A percentile compares a stretch with the other conserved stretches of the same genome.
Conservation (phyloP, 306 rosid species). For the Trifolium repens region DNA sequence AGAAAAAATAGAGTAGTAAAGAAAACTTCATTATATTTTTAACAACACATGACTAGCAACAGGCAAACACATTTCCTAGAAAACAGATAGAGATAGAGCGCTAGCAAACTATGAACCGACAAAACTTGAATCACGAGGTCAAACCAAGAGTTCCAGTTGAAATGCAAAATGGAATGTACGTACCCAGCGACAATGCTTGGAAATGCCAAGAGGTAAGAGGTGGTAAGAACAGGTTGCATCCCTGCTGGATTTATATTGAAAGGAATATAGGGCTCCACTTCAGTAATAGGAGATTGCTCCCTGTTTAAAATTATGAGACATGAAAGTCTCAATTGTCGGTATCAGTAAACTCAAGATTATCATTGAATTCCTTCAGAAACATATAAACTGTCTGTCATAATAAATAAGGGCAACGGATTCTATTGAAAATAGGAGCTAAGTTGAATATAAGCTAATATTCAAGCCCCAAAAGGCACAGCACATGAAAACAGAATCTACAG, state of each 20-base stretch:
- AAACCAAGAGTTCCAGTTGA: constrained; percentile 29
- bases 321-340: constrained; percentile 40
- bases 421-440: constrained; percentile 28
- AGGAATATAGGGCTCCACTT: constrained; percentile 98
- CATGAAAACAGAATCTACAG: constrained; percentile 21
- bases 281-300: constrained; percentile 92
- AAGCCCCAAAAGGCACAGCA: constrained; percentile 32
- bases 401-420: constrained; percentile 17
- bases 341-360: constrained; percentile 35
- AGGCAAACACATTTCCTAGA: constrained; percentile 11
- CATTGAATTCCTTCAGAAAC: constrained; percentile 29
- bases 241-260: constrained; percentile 96
- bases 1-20: constrained; percentile 5
- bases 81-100: background rate
- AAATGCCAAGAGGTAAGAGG: constrained; percentile 93
- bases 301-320: constrained; percentile 60
- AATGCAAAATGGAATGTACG: constrained; percentile 21
- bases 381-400: constrained; percentile 35
- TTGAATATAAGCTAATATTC: constrained; percentile 15
- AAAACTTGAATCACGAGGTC: constrained; percentile 26
- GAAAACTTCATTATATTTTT: background rate
- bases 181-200: constrained; percentile 90
- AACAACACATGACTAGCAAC: constrained; percentile 6
- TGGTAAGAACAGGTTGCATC: constrained; percentile 98
- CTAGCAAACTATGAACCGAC: constrained; percentile 1